Percentiles rank a stretch among this genome's conserved stretches.
Conservation (phyloP, 2,329 filamentous ascomycete genomes). For the Colletotrichum liriopes region DNA sequence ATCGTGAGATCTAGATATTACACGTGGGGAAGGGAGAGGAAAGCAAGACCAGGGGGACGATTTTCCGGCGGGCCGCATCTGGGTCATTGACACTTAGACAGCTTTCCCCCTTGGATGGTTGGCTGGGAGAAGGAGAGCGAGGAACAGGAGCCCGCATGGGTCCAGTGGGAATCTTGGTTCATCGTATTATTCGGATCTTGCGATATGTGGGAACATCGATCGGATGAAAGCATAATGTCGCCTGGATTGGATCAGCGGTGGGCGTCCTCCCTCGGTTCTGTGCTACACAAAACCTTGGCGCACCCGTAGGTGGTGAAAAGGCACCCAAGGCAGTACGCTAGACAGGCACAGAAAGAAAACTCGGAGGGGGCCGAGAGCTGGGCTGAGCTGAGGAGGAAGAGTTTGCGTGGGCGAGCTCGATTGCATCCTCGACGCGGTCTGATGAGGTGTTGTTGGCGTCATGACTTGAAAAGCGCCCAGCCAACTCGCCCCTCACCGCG, state of each 20-base stretch:
- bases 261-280: not conserved
- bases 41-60: constrained; percentile 12
- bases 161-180: not conserved
- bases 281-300: not conserved
- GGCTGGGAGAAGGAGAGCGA: not conserved
- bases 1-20: constrained; percentile 32
- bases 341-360: not conserved
- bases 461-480: constrained; percentile 23
- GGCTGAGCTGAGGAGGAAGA: not conserved
- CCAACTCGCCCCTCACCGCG: constrained; percentile 6
- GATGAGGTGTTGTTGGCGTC: constrained; percentile 41
- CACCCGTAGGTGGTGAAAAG: not conserved
- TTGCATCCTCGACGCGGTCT: constrained; percentile 33
- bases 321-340: not conserved
- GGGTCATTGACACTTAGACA: not conserved
- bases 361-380: not conserved
- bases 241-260: not conserved
- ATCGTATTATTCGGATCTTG: not conserved
- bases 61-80: constrained; percentile 34
- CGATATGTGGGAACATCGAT: not conserved
- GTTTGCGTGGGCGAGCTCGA: constrained; percentile 2
- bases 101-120: constrained; percentile 4
- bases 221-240: constrained; percentile 16
- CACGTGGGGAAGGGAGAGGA: constrained; percentile 31
- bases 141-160: not conserved